Evolutionary conservation across 2,329 filamentous ascomycete genomes (phyloP).

Genomic region (Podosphaera leucotricha): DNA sequence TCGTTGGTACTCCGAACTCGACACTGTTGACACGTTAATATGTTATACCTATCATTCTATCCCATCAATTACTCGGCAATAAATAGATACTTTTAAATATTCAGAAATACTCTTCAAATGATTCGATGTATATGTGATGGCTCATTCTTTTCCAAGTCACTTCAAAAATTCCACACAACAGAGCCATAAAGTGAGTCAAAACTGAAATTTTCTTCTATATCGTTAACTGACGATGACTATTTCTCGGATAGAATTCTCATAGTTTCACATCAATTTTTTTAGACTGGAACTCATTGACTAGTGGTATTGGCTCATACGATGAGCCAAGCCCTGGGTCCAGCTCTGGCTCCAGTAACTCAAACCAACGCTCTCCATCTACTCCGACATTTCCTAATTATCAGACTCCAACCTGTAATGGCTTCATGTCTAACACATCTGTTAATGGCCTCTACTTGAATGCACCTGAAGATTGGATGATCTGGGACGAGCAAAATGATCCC

Average conservation of each 20-base stretch:
- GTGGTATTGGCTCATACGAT: neutral
- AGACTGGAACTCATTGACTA: neutral
- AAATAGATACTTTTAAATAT: neutral
- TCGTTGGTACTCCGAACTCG: neutral
- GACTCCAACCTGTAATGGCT: neutral
- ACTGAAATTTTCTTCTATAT: neutral
- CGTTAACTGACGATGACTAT: neutral
- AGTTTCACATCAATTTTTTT: neutral
- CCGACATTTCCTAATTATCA: neutral
- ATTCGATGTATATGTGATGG: neutral
- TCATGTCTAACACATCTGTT: neutral
- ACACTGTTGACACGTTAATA: neutral
- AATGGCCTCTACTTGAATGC: slow-evolving; percentile 4
- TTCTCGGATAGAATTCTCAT: neutral
- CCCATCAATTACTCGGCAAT: neutral
- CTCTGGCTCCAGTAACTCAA: neutral
- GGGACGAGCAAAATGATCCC: slow-evolving; percentile 7
- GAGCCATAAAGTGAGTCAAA: neutral
- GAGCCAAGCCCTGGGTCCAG: neutral
- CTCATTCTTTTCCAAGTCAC: neutral
- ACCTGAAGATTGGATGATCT: slow-evolving; percentile 9
- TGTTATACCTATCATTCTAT: neutral
- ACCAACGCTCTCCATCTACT: neutral
- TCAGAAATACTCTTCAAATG: neutral
- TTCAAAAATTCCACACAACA: neutral